Conservation (phyloP, 305 asterid genomes). For the Ajuga reptans region DNA sequence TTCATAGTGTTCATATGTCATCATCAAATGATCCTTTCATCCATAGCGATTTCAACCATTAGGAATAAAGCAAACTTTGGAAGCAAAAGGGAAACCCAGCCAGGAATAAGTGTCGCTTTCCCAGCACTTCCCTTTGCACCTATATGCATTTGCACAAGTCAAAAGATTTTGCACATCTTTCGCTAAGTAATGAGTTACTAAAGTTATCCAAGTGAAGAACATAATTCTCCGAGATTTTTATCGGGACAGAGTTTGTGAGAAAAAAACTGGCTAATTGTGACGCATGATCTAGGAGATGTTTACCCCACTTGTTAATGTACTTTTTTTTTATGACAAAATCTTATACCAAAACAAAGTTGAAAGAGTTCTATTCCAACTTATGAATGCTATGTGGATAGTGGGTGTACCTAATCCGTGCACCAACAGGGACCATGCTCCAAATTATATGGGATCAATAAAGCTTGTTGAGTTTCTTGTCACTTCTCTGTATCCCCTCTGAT, state of each 20-base stretch:
- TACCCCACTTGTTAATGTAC: not conserved
- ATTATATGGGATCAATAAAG: not conserved
- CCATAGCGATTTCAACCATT: not conserved
- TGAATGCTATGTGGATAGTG: not conserved
- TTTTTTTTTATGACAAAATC: not conserved
- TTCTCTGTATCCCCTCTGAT: not conserved
- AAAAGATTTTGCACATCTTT: not conserved
- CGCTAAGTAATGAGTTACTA: not conserved
- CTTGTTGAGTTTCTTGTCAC: not conserved
- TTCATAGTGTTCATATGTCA: not conserved
- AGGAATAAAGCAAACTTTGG: not conserved
- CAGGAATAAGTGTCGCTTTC: not conserved
- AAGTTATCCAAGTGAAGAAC: not conserved
- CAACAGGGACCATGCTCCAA: not conserved
- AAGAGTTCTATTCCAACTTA: not conserved
- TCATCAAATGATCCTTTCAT: not conserved
- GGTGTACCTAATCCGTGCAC: not conserved
- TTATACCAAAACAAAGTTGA: not conserved
- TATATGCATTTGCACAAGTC: not conserved
- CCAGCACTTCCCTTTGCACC: not conserved
- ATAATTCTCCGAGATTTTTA: not conserved
- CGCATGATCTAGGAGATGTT: not conserved
- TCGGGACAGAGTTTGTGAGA: not conserved
- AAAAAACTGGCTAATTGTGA: not conserved
- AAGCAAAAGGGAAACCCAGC: not conserved